Base-by-base conservation (phyloP, 73 alveolate genomes). In the Tetrahymena thermophila region DNA sequence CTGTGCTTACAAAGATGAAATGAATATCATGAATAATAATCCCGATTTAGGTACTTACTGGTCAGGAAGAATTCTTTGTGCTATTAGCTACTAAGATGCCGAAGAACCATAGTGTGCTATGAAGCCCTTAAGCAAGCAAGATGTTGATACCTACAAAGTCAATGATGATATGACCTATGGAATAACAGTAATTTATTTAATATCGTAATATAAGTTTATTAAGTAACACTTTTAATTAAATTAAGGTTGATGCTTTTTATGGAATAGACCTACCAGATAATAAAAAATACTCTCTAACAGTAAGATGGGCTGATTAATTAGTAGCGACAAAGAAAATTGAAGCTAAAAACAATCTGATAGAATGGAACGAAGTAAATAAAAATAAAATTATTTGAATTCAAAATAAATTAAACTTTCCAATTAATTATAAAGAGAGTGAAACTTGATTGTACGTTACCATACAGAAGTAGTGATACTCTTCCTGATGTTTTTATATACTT, bases 11-110 rank as follows among this genome's bases (percentile, higher is more conserved):
- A 85, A 56, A 14, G 95, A 95, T 19, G 83, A 95, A 43, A 43
- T 94, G 85, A 93, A 85, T 35, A 85, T 85, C 37, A 85, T 95
- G 94, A 85, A 94, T 28, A 85, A 93, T 95, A 94, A 95, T 95
- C 97, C 97, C 11, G 97, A 95, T 85, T 35, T 95, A 42, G 97
- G 97, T 43, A 95, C 97, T 34, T 95, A 94, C 35, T 95, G 56
- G 71, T 89, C 95, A 31, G 97, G 97, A 43, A 85, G 97, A 89
- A 85, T 95, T 34, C 55, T 44, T n/a, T 89, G 93, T 34, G 19
- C 95, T 0, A 95, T 95, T 84, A 94, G 94, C 83, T 34, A 85
- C 84, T 10, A 23, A 35, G 97, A 95, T 43, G 84, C 28, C 8
- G 95, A 85, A 50, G 34, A 89, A 50, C 97, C 97, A 34, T 35